phyloP scores from a whole-genome alignment of 1,284 basidiomycete genomes.

The Cryptococcus sp. region DNA sequence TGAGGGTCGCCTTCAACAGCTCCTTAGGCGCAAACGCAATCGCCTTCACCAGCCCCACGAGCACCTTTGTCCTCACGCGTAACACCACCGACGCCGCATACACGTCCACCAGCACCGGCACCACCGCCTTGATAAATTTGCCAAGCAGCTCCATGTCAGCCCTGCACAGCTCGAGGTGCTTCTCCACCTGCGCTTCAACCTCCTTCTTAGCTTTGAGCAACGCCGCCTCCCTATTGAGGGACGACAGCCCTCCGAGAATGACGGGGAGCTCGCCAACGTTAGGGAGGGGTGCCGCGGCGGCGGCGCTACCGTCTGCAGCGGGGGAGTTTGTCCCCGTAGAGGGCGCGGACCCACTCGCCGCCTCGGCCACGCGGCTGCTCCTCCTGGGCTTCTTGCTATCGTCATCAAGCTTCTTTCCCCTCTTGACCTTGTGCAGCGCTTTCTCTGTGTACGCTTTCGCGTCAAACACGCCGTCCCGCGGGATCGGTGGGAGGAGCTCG shows the following conservation, averaged over 20 bases:
- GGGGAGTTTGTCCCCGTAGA: not conserved
- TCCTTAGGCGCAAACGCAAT: slow-evolving; percentile 77
- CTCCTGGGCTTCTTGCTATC: slow-evolving; percentile 15
- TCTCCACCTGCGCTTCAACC: slow-evolving; percentile 42
- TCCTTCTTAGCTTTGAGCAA: slow-evolving; percentile 38
- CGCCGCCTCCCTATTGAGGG: slow-evolving; percentile 13
- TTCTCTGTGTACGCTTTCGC: slow-evolving; percentile 85
- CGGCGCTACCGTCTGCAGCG: not conserved
- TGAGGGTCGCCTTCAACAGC: slow-evolving; percentile 68
- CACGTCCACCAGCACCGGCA: slow-evolving; percentile 90
- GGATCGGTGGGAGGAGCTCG: slow-evolving; percentile 84
- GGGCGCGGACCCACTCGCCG: not conserved
- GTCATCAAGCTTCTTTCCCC: slow-evolving; percentile 24
- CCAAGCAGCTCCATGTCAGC: slow-evolving; percentile 71
- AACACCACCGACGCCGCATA: slow-evolving; percentile 89
- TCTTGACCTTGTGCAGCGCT: slow-evolving; percentile 55
- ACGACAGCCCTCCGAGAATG: not conserved
- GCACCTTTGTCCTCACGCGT: slow-evolving; percentile 77
- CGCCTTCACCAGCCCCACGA: slow-evolving; percentile 81
- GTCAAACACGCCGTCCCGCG: slow-evolving; percentile 89
- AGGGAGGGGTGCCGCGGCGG: not conserved
- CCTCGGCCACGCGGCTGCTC: slow-evolving; percentile 20
- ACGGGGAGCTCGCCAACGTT: slow-evolving; percentile 2
- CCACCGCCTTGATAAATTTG: slow-evolving; percentile 76
- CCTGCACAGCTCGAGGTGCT: slow-evolving; percentile 59